Base-by-base conservation (phyloP, 2,329 filamentous ascomycete species). In the Microdochium paspali region DNA sequence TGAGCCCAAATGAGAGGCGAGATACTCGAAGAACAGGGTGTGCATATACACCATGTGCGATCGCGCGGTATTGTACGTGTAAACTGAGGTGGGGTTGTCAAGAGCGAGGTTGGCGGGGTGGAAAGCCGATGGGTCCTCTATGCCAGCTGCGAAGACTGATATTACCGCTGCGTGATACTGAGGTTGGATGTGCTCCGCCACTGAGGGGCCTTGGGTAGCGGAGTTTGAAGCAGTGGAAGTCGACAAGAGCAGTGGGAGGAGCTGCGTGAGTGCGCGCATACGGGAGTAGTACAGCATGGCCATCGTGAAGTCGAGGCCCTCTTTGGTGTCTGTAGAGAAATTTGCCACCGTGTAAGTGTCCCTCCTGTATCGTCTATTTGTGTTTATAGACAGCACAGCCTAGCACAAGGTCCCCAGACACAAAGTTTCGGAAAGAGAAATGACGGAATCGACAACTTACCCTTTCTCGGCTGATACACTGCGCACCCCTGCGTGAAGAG, bases 251-350 rank as follows among this genome's bases (percentile, higher is more conserved):
- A 40, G 10, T 6, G 35, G 35, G 13, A 40, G 12, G 35, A 40
- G 35, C 35, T 40, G 35, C 35, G 18, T 40, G 12, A 21, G 15
- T 3, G 35, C 35, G 35, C 35, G 35, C 35, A 40, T 40, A 20
- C 35, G 35, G 6, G 35, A 40, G 35, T 40, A 40, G 35, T 40
- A 40, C 12, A 40, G 35, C 3, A 40, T 20, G 13, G 15, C 18
- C 35, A 40, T 40, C n/a, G 35, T 40, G 35, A 40, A 40, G 35
- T 40, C 35, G 35, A 40, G 35, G 35, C 35, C 35, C 12, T 40
- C 35, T 40, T 40, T 21, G 15, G 35, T 40, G 12, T 40, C 35
- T 35, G 31, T 18, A 5, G 10, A n/a, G n/a, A n/a, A n/a, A n/a
- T n/a, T n/a, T n/a, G n/a, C n/a, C n/a, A n/a, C n/a, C n/a, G n/a